Percentiles rank a stretch among this genome's conserved stretches.
Conservation (phyloP, 2,329 filamentous ascomycete genomes). For the Penicillium sp. region DNA sequence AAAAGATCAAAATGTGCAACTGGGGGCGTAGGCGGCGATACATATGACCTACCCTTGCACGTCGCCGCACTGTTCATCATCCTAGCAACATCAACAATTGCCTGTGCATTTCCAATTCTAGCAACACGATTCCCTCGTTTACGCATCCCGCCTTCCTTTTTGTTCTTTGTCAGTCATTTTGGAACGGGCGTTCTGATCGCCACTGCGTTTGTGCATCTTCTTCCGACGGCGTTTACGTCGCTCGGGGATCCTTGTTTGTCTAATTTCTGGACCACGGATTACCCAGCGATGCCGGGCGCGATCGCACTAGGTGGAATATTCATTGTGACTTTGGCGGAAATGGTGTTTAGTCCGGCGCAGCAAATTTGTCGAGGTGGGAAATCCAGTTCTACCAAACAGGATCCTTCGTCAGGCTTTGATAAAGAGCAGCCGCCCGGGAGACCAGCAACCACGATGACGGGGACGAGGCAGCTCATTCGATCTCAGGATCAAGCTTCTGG, state of each 20-base stretch:
- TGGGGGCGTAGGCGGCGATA: constrained; percentile 27
- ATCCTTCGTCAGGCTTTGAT: neutral
- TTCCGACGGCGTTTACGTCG: constrained; percentile 65
- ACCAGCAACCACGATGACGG: neutral
- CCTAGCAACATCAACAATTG: constrained; percentile 56
- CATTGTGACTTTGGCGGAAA: constrained; percentile 56
- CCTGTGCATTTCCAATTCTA: constrained; percentile 68
- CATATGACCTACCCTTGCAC: constrained; percentile 67
- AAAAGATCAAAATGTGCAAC: constrained; percentile 33
- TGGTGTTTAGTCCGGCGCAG: constrained; percentile 55
- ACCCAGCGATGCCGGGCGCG: constrained; percentile 54
- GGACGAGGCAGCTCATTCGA: neutral
- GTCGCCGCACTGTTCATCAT: constrained; percentile 68
- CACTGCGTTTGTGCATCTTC: constrained; percentile 79
- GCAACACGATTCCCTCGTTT: constrained; percentile 63
- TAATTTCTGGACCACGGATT: constrained; percentile 50
- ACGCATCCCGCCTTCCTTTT: constrained; percentile 55
- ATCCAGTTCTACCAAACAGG: neutral
- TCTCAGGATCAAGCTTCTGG: neutral
- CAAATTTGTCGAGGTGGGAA: constrained; percentile 34
- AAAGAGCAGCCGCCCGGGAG: neutral
- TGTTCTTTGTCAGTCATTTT: constrained; percentile 65
- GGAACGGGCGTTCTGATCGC: constrained; percentile 85
- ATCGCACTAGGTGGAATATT: constrained; percentile 52
- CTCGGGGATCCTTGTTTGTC: constrained; percentile 59